Conservation (phyloP, 2,329 filamentous ascomycete genomes). For the Trichoderma endophyticum region DNA sequence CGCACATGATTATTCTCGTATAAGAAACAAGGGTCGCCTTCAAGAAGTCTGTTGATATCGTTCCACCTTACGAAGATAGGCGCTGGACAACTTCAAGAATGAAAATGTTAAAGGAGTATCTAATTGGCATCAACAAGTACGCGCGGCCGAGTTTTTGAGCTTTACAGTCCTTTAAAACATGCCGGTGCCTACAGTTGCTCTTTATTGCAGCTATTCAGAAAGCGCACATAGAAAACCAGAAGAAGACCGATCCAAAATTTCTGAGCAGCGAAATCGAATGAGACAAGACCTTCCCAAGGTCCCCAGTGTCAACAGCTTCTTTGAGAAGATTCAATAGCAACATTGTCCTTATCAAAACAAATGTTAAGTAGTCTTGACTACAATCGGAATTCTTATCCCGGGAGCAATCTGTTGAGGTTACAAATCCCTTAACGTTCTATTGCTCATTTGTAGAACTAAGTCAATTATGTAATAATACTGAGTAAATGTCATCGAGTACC, state of each 20-base stretch:
- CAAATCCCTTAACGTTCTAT: not conserved
- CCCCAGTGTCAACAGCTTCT: not conserved
- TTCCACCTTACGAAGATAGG: not conserved
- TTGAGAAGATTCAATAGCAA: not conserved
- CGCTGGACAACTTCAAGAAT: not conserved
- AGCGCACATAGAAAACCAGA: no score
- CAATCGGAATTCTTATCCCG: not conserved
- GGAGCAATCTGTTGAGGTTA: not conserved
- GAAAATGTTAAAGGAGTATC: not conserved
- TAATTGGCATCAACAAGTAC: not conserved
- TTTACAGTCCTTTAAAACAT: not conserved
- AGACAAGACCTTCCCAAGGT: not conserved
- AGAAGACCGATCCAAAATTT: not conserved
- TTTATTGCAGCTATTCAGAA: not conserved
- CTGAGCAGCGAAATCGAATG: not conserved
- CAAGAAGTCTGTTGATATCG: not conserved
- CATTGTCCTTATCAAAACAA: not conserved
- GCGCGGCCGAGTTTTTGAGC: not conserved
- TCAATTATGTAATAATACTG: not conserved
- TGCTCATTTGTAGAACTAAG: not conserved
- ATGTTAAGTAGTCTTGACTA: not conserved
- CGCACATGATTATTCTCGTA: not conserved
- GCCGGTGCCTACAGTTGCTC: not conserved
- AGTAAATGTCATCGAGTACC: not conserved
- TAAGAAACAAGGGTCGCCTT: not conserved